Base-by-base conservation (phyloP, 176 grass and related monocot species). In the Ensete glaucum region DNA sequence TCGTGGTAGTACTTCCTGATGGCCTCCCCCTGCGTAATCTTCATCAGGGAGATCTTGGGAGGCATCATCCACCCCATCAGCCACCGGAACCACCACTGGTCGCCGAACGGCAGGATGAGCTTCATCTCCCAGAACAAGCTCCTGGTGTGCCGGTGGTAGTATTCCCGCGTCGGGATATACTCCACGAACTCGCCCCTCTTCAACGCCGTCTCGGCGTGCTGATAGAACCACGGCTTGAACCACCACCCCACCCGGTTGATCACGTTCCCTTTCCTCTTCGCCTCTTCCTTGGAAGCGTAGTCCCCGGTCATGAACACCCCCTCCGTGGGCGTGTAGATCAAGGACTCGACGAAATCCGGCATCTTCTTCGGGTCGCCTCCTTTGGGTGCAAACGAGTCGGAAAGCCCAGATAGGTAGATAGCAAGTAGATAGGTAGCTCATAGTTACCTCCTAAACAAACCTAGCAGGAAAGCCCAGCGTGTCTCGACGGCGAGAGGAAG, bases 1-100 rank as follows among this genome's bases (percentile, higher is more conserved):
- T 96, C 92, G 53, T 96, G 92, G 81, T 96, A 96, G 80, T 96
- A 96, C 62, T 96, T 96, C 78, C 89, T 87, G 78, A 96, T 74
- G 34, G 89, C 69, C 21, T 96, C 87, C 8, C 92, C 92, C 67
- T 96, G 92, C 16, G 92, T 96, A 2, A 87, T 87, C 87, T 96
- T 96, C 55, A 96, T 87, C 29, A 96, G 81, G 24, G 92, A 96
- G n/a, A 96, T 83, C 87, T 92, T 96, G 0, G 92, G 92, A 0
- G 92, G 92, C 92, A 96, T 96, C 27, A 92, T 55, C 92, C 92
- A 96, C 9, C 92, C 87, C 0, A 96, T 52, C 52, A 85, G 55
- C 82, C 84, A 96, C 70, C 89, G 87, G 89, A 92, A 92, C 92
- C 89, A 96, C 77, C 88, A 96, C 78, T 96, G 92, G 81, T 96